Conservation (phyloP, 345 rosid species). For the Moricandia arvensis region DNA sequence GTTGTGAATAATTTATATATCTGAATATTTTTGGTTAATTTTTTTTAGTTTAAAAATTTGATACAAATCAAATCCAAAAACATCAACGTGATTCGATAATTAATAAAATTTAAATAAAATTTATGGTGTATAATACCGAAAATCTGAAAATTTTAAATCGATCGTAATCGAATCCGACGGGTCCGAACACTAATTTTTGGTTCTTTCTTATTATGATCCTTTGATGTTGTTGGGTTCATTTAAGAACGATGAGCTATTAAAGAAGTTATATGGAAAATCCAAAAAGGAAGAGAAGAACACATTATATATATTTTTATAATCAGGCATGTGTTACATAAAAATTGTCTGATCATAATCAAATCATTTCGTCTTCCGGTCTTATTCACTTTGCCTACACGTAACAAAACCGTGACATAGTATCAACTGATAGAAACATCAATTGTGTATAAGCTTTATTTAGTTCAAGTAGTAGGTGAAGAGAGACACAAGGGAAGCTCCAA, state of each 20-base stretch:
- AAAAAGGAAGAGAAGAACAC: neutral
- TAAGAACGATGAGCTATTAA: no score
- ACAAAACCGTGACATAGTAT: neutral
- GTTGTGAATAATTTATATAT: no score
- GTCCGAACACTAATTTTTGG: no score
- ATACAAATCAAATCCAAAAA: no score
- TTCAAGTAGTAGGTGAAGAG: slow-evolving; percentile 59
- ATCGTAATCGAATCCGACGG: no score
- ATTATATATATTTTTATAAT: neutral
- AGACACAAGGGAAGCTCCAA: slow-evolving; percentile 64
- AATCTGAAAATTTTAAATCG: no score
- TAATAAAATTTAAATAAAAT: no score
- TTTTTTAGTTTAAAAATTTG: no score
- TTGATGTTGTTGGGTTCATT: neutral
- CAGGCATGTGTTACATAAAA: neutral
- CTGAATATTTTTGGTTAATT: no score
- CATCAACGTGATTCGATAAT: no score
- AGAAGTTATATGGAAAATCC: no score
- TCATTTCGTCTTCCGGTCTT: neutral
- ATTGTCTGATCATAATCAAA: neutral
- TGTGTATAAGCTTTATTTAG: slow-evolving; percentile 26
- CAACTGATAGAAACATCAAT: neutral
- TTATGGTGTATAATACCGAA: no score
- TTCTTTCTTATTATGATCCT: neutral
- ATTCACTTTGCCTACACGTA: neutral